Base-by-base conservation (phyloP, 2,329 filamentous ascomycete species). In the Fusarium citri region DNA sequence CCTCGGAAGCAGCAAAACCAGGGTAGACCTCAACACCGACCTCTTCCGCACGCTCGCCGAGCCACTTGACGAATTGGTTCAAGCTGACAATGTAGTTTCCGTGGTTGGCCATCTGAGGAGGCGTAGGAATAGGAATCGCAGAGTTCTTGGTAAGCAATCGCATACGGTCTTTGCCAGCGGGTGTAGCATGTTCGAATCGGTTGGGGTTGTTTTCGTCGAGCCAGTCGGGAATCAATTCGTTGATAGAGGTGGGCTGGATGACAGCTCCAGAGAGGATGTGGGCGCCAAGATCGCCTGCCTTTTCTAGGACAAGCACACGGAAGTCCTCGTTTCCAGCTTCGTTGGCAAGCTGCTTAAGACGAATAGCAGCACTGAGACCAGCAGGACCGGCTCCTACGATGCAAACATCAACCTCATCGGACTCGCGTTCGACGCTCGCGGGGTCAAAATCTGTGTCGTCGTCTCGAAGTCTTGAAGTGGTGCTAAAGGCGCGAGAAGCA, bases 1-100 rank as follows among this genome's bases (percentile, higher is more conserved):
- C 88, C 82, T 99, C 96, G 26, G 94, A 94, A 6, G 94, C 96
- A 16, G 96, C 94, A 76, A 99, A 99, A 4, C 96, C 96, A 6
- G 96, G 93, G 76, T 98, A 99, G 15, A 99, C 89, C 81, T 99
- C 96, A 28, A 99, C 96, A 31, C 96, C 96, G 30, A 97, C 78
- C 82, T 98, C 96, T 81, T 99, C 96, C n/a, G 96, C 96, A 49
- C 95, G 89, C 79, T 98, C 96, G 50, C 93, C 94, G 4, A 99
- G 86, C 96, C 96, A 99, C 81, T 95, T 97, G 60, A 92, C 92
- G 77, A 99, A 91, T 80, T 98, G 93, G 80, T 97, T 98, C 76
- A 99, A 83, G 77, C 93, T 97, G 76, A 99, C 90, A 72, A 99
- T 99, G 80, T 97, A 98, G 82, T 99, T 99, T 72, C 96, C 96